Evolutionary conservation across 2,329 filamentous ascomycete species (phyloP).

Genomic region (Whalleya microplaca): DNA sequence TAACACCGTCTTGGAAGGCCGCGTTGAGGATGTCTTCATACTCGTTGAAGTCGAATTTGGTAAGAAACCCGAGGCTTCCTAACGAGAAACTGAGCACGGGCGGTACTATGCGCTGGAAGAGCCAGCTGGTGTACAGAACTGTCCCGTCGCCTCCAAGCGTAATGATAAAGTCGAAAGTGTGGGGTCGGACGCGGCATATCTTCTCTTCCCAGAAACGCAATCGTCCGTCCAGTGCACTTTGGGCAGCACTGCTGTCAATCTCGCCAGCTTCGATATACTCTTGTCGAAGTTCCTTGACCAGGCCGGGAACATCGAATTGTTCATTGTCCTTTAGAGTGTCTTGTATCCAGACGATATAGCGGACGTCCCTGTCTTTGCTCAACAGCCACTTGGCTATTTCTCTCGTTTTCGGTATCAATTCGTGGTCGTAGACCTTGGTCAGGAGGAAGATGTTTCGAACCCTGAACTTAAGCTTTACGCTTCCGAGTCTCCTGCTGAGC

Average conservation of each 20-base stretch:
- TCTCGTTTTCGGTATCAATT: conserved; percentile 75
- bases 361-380: conserved; percentile 65
- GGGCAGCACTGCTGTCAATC: conserved; percentile 39
- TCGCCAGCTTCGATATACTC: conserved; percentile 45
- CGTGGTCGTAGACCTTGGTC: conserved; percentile 88
- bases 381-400: conserved; percentile 83
- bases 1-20: conserved; percentile 82
- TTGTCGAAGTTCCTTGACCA: conserved; percentile 64
- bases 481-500: conserved; percentile 82
- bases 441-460: conserved; percentile 85
- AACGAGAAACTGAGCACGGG: conserved; percentile 90
- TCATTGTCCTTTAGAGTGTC: conserved; percentile 71
- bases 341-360: conserved; percentile 84
- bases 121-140: conserved; percentile 92
- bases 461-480: conserved; percentile 79
- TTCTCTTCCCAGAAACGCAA: conserved; percentile 83
- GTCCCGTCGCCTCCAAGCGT: conserved; percentile 96
- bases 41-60: conserved; percentile 89
- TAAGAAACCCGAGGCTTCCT: conserved; percentile 91
- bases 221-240: conserved; percentile 49
- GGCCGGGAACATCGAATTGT: conserved; percentile 71
- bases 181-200: conserved; percentile 76
- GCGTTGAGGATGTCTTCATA: conserved; percentile 70
- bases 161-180: conserved; percentile 91
- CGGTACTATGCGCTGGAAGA: conserved; percentile 94